A percentile compares a stretch with the other conserved stretches of the same genome.
Evolutionary conservation across 257 asterid genomes (phyloP).

Genomic region (Solanum megistacrolobum): DNA sequence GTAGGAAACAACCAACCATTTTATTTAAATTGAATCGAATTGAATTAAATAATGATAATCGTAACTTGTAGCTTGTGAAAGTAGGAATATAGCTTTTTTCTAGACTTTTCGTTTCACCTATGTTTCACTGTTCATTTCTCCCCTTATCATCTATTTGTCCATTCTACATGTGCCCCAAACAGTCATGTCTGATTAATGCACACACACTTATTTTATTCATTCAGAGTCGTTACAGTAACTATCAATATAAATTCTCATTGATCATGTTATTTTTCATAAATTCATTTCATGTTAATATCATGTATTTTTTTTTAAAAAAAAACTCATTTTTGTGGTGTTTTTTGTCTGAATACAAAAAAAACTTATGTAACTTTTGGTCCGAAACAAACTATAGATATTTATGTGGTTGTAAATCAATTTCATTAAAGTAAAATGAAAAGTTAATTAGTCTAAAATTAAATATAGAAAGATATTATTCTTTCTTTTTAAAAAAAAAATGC

Average conservation of each 20-base stretch:
- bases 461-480: background rate
- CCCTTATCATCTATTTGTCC: background rate
- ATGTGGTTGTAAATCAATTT: background rate
- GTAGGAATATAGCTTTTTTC: background rate
- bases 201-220: background rate
- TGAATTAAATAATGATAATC: background rate
- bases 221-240: no score
- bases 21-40: background rate
- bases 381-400: background rate
- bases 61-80: background rate
- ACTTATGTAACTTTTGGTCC: background rate
- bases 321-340: no score
- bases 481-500: background rate
- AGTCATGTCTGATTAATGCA: background rate
- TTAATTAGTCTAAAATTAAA: background rate
- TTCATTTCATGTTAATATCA: background rate
- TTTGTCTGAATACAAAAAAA: no score
- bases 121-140: slow-evolving; percentile 28
- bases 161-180: background rate
- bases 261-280: background rate
- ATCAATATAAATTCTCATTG: background rate
- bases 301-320: background rate
- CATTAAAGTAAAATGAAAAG: background rate
- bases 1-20: slow-evolving; percentile 31
- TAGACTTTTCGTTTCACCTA: slow-evolving; percentile 37